Evolutionary conservation across 495 filamentous ascomycete genomes (phyloP).

Genomic region (Elasticomyces elasticus): DNA sequence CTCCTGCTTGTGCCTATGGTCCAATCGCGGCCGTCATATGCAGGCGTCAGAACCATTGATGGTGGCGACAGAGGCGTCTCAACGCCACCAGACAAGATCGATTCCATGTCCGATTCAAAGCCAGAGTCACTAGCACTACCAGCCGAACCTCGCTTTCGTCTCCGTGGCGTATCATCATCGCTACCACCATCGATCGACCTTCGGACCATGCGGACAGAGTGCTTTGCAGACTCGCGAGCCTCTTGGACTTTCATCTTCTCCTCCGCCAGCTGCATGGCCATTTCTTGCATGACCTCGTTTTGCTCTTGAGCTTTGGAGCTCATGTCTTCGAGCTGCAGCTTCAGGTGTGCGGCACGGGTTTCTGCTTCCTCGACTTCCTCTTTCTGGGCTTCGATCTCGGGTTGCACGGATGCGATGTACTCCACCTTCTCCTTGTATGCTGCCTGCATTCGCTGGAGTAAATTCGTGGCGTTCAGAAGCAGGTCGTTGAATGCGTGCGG

Average conservation of each 20-base stretch:
- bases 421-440: slow-evolving; percentile 58
- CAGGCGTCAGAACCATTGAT: slow-evolving; percentile 9
- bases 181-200: slow-evolving; percentile 6
- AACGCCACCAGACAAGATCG: slow-evolving; percentile 21
- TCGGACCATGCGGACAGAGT: slow-evolving; percentile 8
- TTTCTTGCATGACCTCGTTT: slow-evolving; percentile 51
- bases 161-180: slow-evolving; percentile 11
- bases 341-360: slow-evolving; percentile 54
- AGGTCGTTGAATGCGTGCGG: slow-evolving; percentile 62
- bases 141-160: slow-evolving; percentile 17
- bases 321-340: slow-evolving; percentile 68
- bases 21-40: slow-evolving; percentile 7
- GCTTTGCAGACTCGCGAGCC: slow-evolving; percentile 40
- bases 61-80: slow-evolving; percentile 1
- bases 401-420: slow-evolving; percentile 47
- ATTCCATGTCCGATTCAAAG: slow-evolving; percentile 30
- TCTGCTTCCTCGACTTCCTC: slow-evolving; percentile 72
- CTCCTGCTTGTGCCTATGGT: neutral
- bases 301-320: slow-evolving; percentile 56
- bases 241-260: slow-evolving; percentile 48
- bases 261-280: slow-evolving; percentile 52
- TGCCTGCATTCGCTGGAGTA: slow-evolving; percentile 54
- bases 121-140: slow-evolving; percentile 26
- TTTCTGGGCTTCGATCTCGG: slow-evolving; percentile 52
- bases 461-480: slow-evolving; percentile 54